Conservation (phyloP, 2,329 filamentous ascomycete genomes). For the Raffaelea arxii region DNA sequence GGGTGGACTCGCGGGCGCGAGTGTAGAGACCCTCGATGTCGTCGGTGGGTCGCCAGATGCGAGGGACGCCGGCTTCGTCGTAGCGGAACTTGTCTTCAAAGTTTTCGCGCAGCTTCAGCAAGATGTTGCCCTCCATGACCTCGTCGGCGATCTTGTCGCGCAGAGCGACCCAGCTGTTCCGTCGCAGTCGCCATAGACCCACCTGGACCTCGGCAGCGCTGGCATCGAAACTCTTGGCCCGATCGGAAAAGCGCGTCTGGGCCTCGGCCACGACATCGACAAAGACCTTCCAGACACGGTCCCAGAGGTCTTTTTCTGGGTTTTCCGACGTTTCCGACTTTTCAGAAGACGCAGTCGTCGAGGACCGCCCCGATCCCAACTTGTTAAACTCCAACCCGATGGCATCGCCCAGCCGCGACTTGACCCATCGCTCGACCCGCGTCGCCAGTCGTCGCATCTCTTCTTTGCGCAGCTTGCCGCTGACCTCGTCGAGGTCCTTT, state of each 20-base stretch:
- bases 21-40: conserved; percentile 97
- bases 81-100: conserved; percentile 99
- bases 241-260: conserved; percentile 73
- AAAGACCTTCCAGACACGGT: conserved; percentile 86
- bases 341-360: conserved; percentile 67
- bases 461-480: conserved; percentile 74
- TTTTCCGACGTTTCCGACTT: neutral
- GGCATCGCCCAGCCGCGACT: conserved; percentile 75
- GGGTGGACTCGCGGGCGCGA: conserved; percentile 80
- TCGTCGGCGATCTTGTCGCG: conserved; percentile 91
- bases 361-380: conserved; percentile 77
- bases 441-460: conserved; percentile 92
- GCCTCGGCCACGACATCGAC: conserved; percentile 74
- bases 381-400: conserved; percentile 94
- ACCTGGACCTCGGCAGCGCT: conserved; percentile 84
- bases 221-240: conserved; percentile 89
- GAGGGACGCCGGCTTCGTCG: conserved; percentile 84
- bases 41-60: conserved; percentile 93
- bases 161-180: conserved; percentile 90
- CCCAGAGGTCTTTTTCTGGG: conserved; percentile 71
- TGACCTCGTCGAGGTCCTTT: conserved; percentile 86
- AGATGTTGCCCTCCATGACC: conserved; percentile 92
- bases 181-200: conserved; percentile 81
- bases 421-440: conserved; percentile 88
- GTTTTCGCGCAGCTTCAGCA: conserved; percentile 92